phyloP scores from a whole-genome alignment of 371 early-diverging fungal species.

The Mucor lusitanicus region DNA sequence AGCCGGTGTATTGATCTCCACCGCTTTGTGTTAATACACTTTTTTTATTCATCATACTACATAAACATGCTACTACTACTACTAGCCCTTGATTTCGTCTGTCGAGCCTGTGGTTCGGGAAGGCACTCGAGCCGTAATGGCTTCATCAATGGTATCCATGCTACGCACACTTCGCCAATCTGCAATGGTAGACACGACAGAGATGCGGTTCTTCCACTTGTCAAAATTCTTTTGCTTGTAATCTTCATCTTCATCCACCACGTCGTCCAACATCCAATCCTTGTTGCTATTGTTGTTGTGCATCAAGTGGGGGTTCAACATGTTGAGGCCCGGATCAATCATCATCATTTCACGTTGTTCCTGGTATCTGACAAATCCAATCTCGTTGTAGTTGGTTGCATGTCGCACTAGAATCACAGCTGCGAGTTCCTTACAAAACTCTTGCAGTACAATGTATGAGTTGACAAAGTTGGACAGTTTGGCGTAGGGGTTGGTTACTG shows the following conservation, averaged over 20 bases:
- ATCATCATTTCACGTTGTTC: constrained; percentile 32
- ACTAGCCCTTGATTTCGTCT: constrained; percentile 9
- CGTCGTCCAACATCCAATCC: constrained; percentile 27
- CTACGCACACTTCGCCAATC: constrained; percentile 50
- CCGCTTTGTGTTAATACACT: constrained; percentile 1
- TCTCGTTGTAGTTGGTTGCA: constrained; percentile 43
- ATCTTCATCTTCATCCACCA: constrained; percentile 27
- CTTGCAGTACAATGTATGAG: constrained; percentile 64
- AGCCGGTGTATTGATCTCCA: constrained; percentile 52
- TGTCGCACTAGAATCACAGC: constrained; percentile 63
- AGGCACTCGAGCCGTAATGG: constrained; percentile 40
- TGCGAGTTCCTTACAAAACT: constrained; percentile 69
- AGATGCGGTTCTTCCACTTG: constrained; percentile 51
- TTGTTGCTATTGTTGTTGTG: constrained; percentile 7
- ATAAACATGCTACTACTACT: neutral
- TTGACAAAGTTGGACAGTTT: constrained; percentile 62
- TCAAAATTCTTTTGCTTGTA: constrained; percentile 36
- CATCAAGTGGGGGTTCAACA: neutral
- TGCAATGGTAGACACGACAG: constrained; percentile 43
- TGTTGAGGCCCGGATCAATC: constrained; percentile 17
- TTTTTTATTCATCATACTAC: neutral
- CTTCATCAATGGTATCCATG: constrained; percentile 50
- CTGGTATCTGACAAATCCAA: constrained; percentile 38
- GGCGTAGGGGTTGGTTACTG: constrained; percentile 56
- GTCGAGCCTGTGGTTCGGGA: constrained; percentile 31